Conservation (phyloP, 2,329 filamentous ascomycete genomes). For the Penicillium sp. region DNA sequence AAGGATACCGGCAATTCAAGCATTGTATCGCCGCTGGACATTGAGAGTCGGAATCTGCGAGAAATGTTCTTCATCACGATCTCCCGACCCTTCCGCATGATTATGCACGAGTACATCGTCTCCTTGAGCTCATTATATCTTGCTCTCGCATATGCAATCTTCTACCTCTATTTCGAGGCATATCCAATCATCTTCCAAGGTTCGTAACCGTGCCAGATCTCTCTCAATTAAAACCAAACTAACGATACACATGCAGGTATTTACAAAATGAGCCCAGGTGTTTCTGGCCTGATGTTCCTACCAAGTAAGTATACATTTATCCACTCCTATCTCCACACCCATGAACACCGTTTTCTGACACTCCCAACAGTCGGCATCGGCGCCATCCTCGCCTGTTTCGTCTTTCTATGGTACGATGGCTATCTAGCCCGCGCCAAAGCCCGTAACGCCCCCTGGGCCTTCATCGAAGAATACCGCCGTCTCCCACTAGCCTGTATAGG, state of each 20-base stretch:
- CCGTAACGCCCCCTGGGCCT: constrained; percentile 23
- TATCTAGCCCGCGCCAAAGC: constrained; percentile 54
- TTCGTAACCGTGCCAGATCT: background rate
- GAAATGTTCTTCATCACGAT: constrained; percentile 58
- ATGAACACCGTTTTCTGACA: background rate
- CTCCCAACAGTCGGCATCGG: constrained; percentile 54
- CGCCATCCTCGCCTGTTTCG: constrained; percentile 54
- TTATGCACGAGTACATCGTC: constrained; percentile 67
- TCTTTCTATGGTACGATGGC: constrained; percentile 65
- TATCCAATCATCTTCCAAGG: constrained; percentile 66
- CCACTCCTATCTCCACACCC: too few relatives aligned
- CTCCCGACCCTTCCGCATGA: constrained; percentile 68
- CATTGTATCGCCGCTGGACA: constrained; percentile 60
- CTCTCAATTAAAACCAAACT: constrained; percentile 47
- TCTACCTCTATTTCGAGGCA: constrained; percentile 72
- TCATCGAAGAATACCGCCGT: constrained; percentile 53
- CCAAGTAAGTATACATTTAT: constrained; percentile 27
- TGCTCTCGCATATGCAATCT: constrained; percentile 64
- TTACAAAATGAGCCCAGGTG: constrained; percentile 36
- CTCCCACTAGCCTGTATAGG: constrained; percentile 69
- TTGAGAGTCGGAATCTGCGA: constrained; percentile 52
- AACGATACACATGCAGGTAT: constrained; percentile 38
- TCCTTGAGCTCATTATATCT: constrained; percentile 66
- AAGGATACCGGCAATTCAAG: constrained; percentile 54
- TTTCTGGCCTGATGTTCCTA: constrained; percentile 35